Conservation (phyloP, 1,284 basidiomycete genomes). For the Pseudomicrostroma phylloplanum region DNA sequence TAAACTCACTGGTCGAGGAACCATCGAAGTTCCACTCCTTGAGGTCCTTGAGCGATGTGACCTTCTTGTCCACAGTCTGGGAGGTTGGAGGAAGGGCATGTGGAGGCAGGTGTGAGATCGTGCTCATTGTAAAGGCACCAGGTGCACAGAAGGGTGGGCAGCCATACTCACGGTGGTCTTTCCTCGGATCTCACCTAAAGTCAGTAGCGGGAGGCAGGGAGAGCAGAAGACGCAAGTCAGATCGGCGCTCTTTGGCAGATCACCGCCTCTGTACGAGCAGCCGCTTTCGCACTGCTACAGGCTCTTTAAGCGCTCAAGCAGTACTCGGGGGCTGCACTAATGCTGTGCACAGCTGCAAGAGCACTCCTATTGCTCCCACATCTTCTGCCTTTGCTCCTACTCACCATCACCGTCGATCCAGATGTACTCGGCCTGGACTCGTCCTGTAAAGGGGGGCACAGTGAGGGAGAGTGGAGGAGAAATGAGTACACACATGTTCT, state of each 20-base stretch:
- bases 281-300: not conserved
- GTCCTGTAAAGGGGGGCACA: constrained; percentile 21
- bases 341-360: too few relatives aligned
- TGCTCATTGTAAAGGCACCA: not conserved
- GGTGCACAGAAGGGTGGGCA: not conserved
- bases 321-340: too few relatives aligned
- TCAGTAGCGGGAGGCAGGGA: too few relatives aligned
- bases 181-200: constrained; percentile 30
- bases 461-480: constrained; percentile 24
- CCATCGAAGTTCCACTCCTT: constrained; percentile 99
- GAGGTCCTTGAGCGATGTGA: constrained; percentile 63
- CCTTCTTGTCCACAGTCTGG: constrained; percentile 73
- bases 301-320: constrained; percentile 8
- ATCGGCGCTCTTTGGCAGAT: too few relatives aligned
- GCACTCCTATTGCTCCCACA: too few relatives aligned
- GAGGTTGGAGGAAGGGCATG: constrained; percentile 8
- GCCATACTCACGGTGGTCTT: constrained; percentile 38
- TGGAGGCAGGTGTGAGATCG: not conserved
- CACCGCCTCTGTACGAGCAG: too few relatives aligned
- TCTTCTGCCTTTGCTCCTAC: too few relatives aligned
- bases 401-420: constrained; percentile 55
- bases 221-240: too few relatives aligned
- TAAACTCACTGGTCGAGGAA: constrained; percentile 37
- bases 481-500: too few relatives aligned
- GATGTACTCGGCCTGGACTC: constrained; percentile 49